A percentile compares a stretch with the other conserved stretches of the same genome.
Evolutionary conservation across 495 filamentous ascomycete species (phyloP).

Genomic region (Daldinia bambusicola): DNA sequence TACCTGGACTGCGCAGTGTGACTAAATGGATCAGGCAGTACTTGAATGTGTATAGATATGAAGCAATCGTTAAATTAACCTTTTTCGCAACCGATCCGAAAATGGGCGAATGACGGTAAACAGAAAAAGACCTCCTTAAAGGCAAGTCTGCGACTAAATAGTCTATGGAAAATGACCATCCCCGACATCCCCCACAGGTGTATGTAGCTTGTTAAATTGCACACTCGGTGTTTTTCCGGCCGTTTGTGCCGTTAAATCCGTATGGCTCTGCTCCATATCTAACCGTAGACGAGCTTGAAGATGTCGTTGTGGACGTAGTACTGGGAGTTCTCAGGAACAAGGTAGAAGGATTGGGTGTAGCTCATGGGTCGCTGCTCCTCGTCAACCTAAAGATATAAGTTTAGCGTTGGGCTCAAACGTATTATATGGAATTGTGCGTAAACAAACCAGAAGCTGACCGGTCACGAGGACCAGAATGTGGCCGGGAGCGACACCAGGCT

Average conservation of each 20-base stretch:
- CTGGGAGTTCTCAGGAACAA: slow-evolving; percentile 73
- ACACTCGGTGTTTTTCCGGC: background rate
- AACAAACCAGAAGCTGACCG: slow-evolving; percentile 77
- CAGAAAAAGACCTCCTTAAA: slow-evolving; percentile 9
- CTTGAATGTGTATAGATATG: background rate
- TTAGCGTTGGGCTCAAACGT: slow-evolving; percentile 6
- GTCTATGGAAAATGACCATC: slow-evolving; percentile 34
- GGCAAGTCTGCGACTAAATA: slow-evolving; percentile 18
- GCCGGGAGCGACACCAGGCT: slow-evolving; percentile 70
- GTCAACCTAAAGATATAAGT: slow-evolving; percentile 69
- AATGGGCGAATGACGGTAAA: slow-evolving; percentile 8
- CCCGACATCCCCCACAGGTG: slow-evolving; percentile 4
- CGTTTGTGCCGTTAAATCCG: background rate
- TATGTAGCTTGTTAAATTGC: slow-evolving; percentile 1
- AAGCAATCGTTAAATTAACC: background rate
- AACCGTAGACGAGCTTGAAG: slow-evolving; percentile 82
- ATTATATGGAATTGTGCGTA: slow-evolving; percentile 13
- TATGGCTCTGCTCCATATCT: slow-evolving; percentile 10
- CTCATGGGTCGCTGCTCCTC: slow-evolving; percentile 81
- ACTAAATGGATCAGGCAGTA: background rate
- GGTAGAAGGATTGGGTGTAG: slow-evolving; percentile 87
- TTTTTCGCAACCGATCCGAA: slow-evolving; percentile 27
- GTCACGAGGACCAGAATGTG: slow-evolving; percentile 78
- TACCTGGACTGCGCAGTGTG: too few species aligned
- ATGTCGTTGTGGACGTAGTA: slow-evolving; percentile 93